A percentile compares a stretch with the other conserved stretches of the same genome.
Evolutionary conservation across 371 early-diverging fungal genomes (phyloP).

Genomic region (Sporodiniella umbellata): DNA sequence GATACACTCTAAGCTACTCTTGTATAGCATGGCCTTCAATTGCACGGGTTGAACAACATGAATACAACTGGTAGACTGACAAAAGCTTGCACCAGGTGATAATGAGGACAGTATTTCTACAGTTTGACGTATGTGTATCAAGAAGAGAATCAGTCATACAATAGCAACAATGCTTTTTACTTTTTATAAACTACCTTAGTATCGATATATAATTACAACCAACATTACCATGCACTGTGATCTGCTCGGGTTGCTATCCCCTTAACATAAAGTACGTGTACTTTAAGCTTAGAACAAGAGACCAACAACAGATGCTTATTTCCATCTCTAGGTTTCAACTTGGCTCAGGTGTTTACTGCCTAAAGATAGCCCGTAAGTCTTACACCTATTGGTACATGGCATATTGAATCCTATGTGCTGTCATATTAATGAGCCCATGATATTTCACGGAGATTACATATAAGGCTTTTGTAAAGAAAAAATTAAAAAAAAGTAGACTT

Average conservation of each 20-base stretch:
- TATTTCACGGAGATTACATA: not conserved
- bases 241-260: constrained; percentile 20
- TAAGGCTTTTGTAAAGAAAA: not conserved
- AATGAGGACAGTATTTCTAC: not conserved
- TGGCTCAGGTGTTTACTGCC: constrained; percentile 18
- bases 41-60: constrained; percentile 9
- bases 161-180: not conserved
- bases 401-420: constrained; percentile 7
- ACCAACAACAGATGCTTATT: constrained; percentile 19
- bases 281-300: constrained; percentile 16
- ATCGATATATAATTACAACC: not conserved
- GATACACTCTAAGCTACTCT: constrained; percentile 15
- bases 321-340: constrained; percentile 15
- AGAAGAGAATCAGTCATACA: not conserved
- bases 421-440: constrained; percentile 3
- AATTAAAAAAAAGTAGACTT: no score
- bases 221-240: constrained; percentile 14
- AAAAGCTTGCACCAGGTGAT: constrained; percentile 11
- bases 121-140: not conserved
- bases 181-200: constrained; percentile 1
- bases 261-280: constrained; percentile 16
- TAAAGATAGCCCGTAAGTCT: constrained; percentile 17
- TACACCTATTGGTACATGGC: constrained; percentile 18
- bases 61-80: constrained; percentile 12
- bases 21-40: constrained; percentile 5